phyloP scores from a whole-genome alignment of 2,329 filamentous ascomycete species.

The Aspergillus sp. region DNA sequence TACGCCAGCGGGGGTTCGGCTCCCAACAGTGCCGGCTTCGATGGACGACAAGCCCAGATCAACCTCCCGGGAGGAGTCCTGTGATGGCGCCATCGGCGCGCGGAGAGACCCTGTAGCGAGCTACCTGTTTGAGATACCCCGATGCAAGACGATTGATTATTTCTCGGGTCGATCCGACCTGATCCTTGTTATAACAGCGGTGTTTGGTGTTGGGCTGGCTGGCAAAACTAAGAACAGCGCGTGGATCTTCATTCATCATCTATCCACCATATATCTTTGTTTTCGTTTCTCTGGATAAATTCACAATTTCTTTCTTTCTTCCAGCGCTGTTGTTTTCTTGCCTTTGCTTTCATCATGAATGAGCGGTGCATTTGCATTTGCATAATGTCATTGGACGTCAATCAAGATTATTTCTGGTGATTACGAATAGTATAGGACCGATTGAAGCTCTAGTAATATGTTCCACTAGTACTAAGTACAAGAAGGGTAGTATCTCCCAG shows the following conservation, averaged over 20 bases:
- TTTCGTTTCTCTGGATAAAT: neutral
- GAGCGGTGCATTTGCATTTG: too few species aligned
- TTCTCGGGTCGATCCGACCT: neutral
- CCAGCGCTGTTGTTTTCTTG: too few species aligned
- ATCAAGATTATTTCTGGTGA: too few species aligned
- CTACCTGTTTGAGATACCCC: constrained; percentile 4
- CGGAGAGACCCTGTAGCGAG: neutral
- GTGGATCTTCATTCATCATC: neutral
- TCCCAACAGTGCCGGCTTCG: constrained; percentile 32
- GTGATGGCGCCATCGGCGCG: constrained; percentile 12
- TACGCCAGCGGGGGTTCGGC: constrained; percentile 22
- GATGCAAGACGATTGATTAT: constrained; percentile 1
- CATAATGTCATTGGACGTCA: too few species aligned
- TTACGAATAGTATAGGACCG: too few species aligned
- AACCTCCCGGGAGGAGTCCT: constrained; percentile 32
- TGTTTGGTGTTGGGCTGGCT: neutral
- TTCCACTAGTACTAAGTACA: too few species aligned
- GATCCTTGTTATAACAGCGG: neutral
- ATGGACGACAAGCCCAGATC: constrained; percentile 28
- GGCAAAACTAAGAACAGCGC: neutral
- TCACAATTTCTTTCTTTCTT: neutral
- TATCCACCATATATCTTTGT: neutral
- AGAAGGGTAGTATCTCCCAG: too few species aligned
- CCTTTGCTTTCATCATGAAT: too few species aligned
- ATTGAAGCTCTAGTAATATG: too few species aligned